Evolutionary conservation across 2,329 filamentous ascomycete genomes (phyloP).

Genomic region (Beauveria brongniartii): DNA sequence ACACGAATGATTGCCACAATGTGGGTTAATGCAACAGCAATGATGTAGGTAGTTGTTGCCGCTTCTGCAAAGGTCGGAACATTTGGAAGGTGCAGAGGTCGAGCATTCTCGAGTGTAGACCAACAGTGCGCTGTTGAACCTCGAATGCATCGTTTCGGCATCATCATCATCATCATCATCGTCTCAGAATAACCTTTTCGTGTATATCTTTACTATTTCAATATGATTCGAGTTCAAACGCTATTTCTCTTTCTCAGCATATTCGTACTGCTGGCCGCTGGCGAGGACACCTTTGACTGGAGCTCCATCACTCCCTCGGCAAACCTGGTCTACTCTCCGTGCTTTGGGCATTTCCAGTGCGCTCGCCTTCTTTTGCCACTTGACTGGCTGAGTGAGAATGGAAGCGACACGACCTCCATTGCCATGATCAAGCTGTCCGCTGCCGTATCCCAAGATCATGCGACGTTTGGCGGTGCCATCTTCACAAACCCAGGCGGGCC

Average conservation of each 20-base stretch:
- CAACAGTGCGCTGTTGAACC: too few relatives aligned
- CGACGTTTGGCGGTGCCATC: constrained; percentile 33
- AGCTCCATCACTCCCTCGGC: constrained; percentile 23
- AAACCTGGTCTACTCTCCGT: constrained; percentile 29
- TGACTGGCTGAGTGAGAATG: constrained; percentile 29
- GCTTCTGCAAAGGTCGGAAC: too few relatives aligned
- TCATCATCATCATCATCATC: too few relatives aligned
- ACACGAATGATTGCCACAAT: too few relatives aligned
- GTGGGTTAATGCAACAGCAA: too few relatives aligned
- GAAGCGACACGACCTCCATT: constrained; percentile 25
- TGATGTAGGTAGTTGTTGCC: too few relatives aligned
- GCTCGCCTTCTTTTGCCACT: constrained; percentile 35
- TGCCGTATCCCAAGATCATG: constrained; percentile 27
- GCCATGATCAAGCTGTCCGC: constrained; percentile 35
- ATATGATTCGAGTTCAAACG: too few relatives aligned
- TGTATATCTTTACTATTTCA: too few relatives aligned
- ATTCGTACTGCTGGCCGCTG: background rate
- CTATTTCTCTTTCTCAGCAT: background rate
- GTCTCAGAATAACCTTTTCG: too few relatives aligned
- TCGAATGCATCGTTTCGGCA: too few relatives aligned
- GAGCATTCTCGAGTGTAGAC: too few relatives aligned
- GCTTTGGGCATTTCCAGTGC: constrained; percentile 31
- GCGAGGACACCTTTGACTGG: constrained; percentile 26
- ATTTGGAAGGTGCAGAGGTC: too few relatives aligned
- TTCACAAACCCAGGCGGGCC: constrained; percentile 39